Evolutionary conservation across 2,329 filamentous ascomycete species (phyloP), one percentile per base, ranked within the genome.

Genomic region (Xylariaceae sp.): DNA sequence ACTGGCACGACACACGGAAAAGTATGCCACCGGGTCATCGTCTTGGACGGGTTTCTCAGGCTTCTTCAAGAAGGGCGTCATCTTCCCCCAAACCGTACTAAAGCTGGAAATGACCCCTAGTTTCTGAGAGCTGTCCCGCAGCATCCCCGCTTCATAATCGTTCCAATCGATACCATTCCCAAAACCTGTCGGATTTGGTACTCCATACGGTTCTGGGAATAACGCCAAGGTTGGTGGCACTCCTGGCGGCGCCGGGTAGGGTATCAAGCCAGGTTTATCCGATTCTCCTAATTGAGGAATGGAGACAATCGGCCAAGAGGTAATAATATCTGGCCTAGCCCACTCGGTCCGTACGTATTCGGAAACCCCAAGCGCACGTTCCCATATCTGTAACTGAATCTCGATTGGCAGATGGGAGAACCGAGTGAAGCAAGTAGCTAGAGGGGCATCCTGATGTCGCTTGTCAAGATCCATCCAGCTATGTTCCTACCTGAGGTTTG

Each of bases 301-400:
- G 16, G 50, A 26, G 9, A 47, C 20, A 9, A 52, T 14, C 2
- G 50, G 50, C 43, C 44, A 52, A n/a, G 20, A 5, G 16, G 50
- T 47, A 21, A 40, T 21, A 7, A 41, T 18, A 40, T 50, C 2
- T 3, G 18, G 44, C n/a, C 20, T 16, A 9, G 23, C 32, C 43
- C 50, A 46, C 26, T 47, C 37, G 23, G 26, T 47, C 16, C 26
- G 43, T 16, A 52, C 45, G 44, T 42, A 47, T 41, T 16, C 6
- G 37, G 40, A 52, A 37, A 42, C 44, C 3, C 18, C 1, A 4
- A 52, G 37, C 26, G 37, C 32, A 5, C 40, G 26, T 20, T 52
- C 50, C 44, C 50, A 52, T 19, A 52, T 43, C 14, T 47, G 26
- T 18, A 52, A 23, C 14, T 52, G 50, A 7, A 52, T 43, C 37